Evolutionary conservation across 1,284 basidiomycete species (phyloP).

Genomic region (Butyriboletus appendiculatus): DNA sequence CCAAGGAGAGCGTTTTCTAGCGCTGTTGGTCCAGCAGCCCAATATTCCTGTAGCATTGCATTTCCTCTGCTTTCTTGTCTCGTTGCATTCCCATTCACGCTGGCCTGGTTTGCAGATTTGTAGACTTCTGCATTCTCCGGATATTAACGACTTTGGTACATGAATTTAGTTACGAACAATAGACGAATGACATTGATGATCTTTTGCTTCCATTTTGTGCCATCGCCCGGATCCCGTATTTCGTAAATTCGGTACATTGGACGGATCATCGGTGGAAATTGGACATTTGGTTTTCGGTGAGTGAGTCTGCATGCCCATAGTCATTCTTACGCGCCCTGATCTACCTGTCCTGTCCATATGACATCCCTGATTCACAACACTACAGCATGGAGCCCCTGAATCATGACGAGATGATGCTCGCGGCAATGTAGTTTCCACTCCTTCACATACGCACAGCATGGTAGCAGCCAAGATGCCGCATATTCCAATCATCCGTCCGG

Average conservation of each 20-base stretch:
- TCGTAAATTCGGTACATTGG: background rate
- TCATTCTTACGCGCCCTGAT: conserved; percentile 1
- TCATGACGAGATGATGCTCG: background rate
- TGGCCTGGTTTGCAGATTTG: conserved; percentile 25
- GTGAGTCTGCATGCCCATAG: background rate
- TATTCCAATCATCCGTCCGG: conserved; percentile 2
- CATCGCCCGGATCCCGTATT: background rate
- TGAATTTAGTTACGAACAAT: conserved; percentile 25
- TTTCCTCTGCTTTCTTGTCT: conserved; percentile 24
- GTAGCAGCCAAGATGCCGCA: background rate
- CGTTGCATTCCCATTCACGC: conserved; percentile 17
- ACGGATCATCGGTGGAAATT: conserved; percentile 16
- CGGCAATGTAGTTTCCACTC: conserved; percentile 1
- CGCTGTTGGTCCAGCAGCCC: conserved; percentile 34
- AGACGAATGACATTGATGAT: conserved; percentile 28
- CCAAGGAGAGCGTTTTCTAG: conserved; percentile 30
- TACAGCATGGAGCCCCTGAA: background rate
- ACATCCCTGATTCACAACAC: background rate
- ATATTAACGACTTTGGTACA: conserved; percentile 21
- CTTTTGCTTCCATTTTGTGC: conserved; percentile 10
- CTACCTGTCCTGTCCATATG: background rate
- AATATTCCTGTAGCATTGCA: conserved; percentile 36
- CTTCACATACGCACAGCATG: conserved; percentile 14
- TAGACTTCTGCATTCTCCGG: conserved; percentile 31
- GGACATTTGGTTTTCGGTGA: background rate